Conservation (phyloP, 2,329 filamentous ascomycete genomes). For the Trichoderma cornu-damae region DNA sequence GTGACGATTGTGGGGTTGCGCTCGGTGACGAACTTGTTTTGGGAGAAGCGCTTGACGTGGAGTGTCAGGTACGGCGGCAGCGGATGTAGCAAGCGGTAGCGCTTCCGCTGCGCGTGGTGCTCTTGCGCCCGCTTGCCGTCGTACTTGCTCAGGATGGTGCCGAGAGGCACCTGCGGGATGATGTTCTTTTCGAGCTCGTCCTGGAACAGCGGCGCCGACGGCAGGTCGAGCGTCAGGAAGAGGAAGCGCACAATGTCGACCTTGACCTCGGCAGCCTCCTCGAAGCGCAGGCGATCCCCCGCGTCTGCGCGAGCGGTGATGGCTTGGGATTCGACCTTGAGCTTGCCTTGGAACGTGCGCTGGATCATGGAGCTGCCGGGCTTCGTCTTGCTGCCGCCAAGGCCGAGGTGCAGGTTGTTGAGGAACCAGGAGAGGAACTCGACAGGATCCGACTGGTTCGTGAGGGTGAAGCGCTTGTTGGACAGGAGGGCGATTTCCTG, state of each 20-base stretch:
- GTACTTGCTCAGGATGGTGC: conserved; percentile 82
- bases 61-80: conserved; percentile 87
- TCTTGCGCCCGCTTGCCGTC: conserved; percentile 85
- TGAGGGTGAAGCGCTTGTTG: conserved; percentile 87
- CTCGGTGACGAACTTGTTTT: conserved; percentile 94
- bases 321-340: conserved; percentile 88
- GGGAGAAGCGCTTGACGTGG: conserved; percentile 94
- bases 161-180: conserved; percentile 85
- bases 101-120: conserved; percentile 78
- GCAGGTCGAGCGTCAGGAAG: conserved; percentile 88
- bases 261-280: conserved; percentile 79
- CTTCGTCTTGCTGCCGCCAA: conserved; percentile 85
- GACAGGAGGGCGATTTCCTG: conserved; percentile 90
- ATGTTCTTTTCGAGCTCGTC: conserved; percentile 93
- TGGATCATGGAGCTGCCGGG: conserved; percentile 83
- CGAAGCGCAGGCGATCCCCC: conserved; percentile 83
- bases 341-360: conserved; percentile 84
- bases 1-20: conserved; percentile 98
- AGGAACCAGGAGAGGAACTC: conserved; percentile 98
- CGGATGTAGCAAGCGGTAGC: conserved; percentile 85
- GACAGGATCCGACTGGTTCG: conserved; percentile 86
- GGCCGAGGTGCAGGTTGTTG: conserved; percentile 86
- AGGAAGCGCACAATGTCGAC: conserved; percentile 75
- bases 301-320: conserved; percentile 89
- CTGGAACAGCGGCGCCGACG: conserved; percentile 88